Conservation (phyloP, 495 filamentous ascomycete species). For the Penicillium bialowiezense region DNA sequence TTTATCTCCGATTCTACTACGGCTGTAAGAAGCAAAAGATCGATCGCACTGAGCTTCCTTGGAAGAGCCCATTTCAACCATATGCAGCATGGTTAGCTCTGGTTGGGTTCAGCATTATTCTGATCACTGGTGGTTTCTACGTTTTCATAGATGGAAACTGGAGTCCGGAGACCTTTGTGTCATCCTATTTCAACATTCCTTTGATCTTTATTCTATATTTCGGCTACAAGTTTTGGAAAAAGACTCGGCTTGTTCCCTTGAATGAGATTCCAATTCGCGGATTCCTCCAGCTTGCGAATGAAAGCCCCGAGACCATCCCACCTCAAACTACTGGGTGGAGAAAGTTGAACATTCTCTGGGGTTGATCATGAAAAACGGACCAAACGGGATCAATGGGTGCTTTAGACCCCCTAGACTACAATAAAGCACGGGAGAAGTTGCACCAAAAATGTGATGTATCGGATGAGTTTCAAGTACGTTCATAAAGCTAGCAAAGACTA, state of each 20-base stretch:
- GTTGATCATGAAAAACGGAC: background rate
- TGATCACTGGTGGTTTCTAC: slow-evolving; percentile 5
- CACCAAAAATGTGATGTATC: no score
- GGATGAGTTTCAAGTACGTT: no score
- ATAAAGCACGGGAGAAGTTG: no score
- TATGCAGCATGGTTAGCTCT: slow-evolving; percentile 42
- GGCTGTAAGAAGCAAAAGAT: slow-evolving; percentile 44
- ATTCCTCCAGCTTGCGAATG: background rate
- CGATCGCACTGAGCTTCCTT: slow-evolving; percentile 36
- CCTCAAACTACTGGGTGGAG: background rate
- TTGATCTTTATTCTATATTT: slow-evolving; percentile 48
- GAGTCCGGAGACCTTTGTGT: slow-evolving; percentile 14
- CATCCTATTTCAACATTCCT: slow-evolving; percentile 42
- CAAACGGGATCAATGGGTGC: no score
- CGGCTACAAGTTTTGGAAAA: slow-evolving; percentile 48
- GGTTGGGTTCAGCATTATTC: slow-evolving; percentile 41
- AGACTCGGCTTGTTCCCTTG: slow-evolving; percentile 47
- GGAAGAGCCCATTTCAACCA: slow-evolving; percentile 44
- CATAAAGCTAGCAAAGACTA: no score
- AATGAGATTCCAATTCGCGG: slow-evolving; percentile 35
- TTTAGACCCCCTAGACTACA: no score
- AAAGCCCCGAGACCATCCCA: background rate
- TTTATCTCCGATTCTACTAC: slow-evolving; percentile 51
- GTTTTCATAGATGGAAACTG: slow-evolving; percentile 48
- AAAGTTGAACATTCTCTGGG: background rate